Percentiles rank a stretch among this genome's conserved stretches.
These are phyloP conservation scores for Phanerochaete carnosa DNA, from an alignment of 768 basidiomycete species.

Conservation along the genomic window DNA sequence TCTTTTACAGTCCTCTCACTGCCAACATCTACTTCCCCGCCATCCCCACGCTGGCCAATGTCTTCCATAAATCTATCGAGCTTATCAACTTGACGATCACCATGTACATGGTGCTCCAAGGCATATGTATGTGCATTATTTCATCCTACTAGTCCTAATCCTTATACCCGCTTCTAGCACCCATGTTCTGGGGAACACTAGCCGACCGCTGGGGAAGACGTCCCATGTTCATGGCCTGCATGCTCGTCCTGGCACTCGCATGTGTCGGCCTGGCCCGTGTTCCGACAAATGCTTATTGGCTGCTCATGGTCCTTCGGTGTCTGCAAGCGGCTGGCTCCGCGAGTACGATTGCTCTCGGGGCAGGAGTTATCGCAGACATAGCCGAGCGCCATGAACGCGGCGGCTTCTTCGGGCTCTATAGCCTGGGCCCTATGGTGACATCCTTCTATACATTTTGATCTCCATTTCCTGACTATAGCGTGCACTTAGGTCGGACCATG, in stretches of 20 bases:
- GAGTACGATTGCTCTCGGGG: slow-evolving; percentile 54
- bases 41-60: slow-evolving; percentile 61
- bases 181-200: slow-evolving; percentile 62
- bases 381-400: slow-evolving; percentile 71
- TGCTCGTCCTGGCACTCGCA: slow-evolving; percentile 58
- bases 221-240: slow-evolving; percentile 58
- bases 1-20: slow-evolving; percentile 56
- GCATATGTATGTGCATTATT: slow-evolving; percentile 41
- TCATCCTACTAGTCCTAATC: background rate
- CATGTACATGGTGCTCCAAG: slow-evolving; percentile 70
- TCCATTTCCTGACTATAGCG: background rate
- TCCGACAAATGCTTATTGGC: slow-evolving; percentile 66
- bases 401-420: slow-evolving; percentile 67
- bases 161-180: slow-evolving; percentile 26
- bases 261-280: slow-evolving; percentile 61
- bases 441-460: background rate
- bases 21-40: slow-evolving; percentile 80
- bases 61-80: slow-evolving; percentile 64
- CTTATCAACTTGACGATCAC: slow-evolving; percentile 81
- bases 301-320: slow-evolving; percentile 76
- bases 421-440: slow-evolving; percentile 58
- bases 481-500: slow-evolving; percentile 28
- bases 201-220: slow-evolving; percentile 66
- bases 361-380: slow-evolving; percentile 80
- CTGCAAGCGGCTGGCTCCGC: slow-evolving; percentile 79